Base-by-base conservation (phyloP, 768 basidiomycete genomes). In the Suillus paluster region DNA sequence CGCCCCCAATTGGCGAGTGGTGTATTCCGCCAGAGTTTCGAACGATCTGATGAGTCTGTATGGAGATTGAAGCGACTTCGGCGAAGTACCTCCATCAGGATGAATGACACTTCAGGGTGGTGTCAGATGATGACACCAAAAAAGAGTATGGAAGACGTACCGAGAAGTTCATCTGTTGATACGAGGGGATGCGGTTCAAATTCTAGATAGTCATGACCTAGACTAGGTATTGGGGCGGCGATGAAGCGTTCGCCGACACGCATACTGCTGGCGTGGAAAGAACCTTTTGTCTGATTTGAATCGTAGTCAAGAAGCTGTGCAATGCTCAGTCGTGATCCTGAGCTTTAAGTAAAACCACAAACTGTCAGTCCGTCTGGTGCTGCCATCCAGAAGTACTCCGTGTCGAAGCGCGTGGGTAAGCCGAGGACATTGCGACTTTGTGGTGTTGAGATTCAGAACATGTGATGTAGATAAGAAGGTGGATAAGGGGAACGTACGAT, bases 1-100 rank as follows among this genome's bases (percentile, higher is more conserved):
- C 62, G 74, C 33, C 72, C 59, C 19, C 76, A 54, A 57, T 59
- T 75, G 11, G 66, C 75, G 33, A 75, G 62, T 5, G 73, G 65
- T 36, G 58, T 49, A 54, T 45, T 66, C 57, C 76, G 79, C 84
- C 83, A 85, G 61, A 79, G 66, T 60, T 78, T 84, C 21, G 81
- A 79, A 48, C 80, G 81, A 57, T 81, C 80, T 44, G 83, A 81
- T 5, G 75, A 70, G 61, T 81, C 86, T 5, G 81, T 77, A 27
- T 81, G 80, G 12, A 84, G 79, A 60, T 68, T 73, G 67, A 88
- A 88, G 38, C 85, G 82, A 45, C 85, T 83, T 52, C 86, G 81
- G 33, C 86, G 85, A 17, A 88, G 70, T 36, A 87, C 83, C 69
- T 88, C 86, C 80, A 88, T 83, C 73, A 88, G 81, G 39, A 88